Evolutionary conservation across 2,329 filamentous ascomycete species (phyloP).

Genomic region (Hymenoscyphus scutula): DNA sequence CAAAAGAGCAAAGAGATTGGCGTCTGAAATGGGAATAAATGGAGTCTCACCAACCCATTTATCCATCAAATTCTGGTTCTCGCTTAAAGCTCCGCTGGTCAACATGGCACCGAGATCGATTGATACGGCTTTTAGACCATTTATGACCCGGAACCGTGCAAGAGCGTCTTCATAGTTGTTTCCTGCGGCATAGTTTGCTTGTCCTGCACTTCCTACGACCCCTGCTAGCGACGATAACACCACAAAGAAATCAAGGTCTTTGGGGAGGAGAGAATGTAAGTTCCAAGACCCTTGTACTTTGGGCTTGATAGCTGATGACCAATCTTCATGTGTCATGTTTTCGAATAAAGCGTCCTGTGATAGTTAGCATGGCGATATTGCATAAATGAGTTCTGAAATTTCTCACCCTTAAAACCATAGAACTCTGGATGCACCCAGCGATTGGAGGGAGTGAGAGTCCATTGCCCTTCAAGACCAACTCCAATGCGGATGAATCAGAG

Average conservation of each 20-base stretch:
- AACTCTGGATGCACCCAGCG: slow-evolving; percentile 45
- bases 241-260: slow-evolving; percentile 36
- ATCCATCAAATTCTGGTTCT: neutral
- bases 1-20: slow-evolving; percentile 1
- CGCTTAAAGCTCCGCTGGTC: neutral
- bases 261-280: slow-evolving; percentile 8
- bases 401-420: slow-evolving; percentile 42
- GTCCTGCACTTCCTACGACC: slow-evolving; percentile 13
- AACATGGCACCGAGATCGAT: slow-evolving; percentile 9
- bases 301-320: neutral
- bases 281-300: slow-evolving; percentile 17
- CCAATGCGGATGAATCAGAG: slow-evolving; percentile 35
- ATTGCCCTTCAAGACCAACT: neutral
- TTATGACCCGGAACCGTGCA: slow-evolving; percentile 9
- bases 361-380: neutral
- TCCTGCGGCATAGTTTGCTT: slow-evolving; percentile 25
- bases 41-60: neutral
- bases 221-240: slow-evolving; percentile 38
- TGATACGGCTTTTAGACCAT: neutral
- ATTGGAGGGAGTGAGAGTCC: slow-evolving; percentile 31
- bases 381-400: neutral
- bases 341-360: slow-evolving; percentile 28
- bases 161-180: slow-evolving; percentile 32
- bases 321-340: slow-evolving; percentile 12
- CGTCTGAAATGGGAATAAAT: neutral